These are phyloP conservation scores for Myxozyma sirexii DNA, from an alignment of 805 yeast species.

Conservation along the genomic window DNA sequence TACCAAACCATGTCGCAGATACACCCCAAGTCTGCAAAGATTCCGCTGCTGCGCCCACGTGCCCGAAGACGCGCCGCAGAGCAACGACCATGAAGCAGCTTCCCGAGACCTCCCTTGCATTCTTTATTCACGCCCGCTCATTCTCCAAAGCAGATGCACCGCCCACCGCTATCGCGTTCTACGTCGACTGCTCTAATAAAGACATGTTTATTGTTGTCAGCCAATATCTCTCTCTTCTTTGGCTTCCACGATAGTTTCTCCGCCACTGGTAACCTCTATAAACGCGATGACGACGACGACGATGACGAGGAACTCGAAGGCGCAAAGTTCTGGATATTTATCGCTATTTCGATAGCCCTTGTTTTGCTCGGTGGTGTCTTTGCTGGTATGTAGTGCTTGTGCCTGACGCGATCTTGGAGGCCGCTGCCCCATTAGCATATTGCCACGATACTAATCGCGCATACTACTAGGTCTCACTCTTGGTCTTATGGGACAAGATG, in stretches of 20 bases:
- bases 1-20: too few species aligned
- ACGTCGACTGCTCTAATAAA: constrained; percentile 19
- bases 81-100: background rate
- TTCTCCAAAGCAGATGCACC: constrained; percentile 20
- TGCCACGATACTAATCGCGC: background rate
- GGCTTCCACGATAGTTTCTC: background rate
- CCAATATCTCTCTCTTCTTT: constrained; percentile 7
- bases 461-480: constrained; percentile 58
- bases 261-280: background rate
- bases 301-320: constrained; percentile 35
- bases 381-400: constrained; percentile 56
- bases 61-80: background rate
- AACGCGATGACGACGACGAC: constrained; percentile 22
- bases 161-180: constrained; percentile 21
- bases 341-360: constrained; percentile 54
- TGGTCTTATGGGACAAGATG: constrained; percentile 98
- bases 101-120: background rate
- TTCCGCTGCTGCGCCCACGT: too few species aligned
- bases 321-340: constrained; percentile 39
- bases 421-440: too few species aligned
- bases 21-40: too few species aligned
- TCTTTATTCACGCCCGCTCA: background rate
- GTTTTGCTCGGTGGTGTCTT: constrained; percentile 86
- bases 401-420: background rate
- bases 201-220: constrained; percentile 28